Evolutionary conservation across 129 eudicot species (phyloP).

Genomic region (Arctium lappa): DNA sequence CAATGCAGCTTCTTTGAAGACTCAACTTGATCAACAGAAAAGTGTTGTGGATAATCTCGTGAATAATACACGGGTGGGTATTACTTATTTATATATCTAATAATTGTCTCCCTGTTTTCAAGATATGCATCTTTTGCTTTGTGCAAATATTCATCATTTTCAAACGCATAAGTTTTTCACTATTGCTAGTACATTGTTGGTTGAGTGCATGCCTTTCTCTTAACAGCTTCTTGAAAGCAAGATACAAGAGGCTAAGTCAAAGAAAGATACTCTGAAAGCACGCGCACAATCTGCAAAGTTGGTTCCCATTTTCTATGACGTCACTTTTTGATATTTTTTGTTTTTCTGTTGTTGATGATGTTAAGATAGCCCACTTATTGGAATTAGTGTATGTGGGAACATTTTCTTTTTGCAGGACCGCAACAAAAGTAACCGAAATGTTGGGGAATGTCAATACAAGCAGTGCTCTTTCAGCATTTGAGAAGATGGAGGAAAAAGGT

Average conservation of each 20-base stretch:
- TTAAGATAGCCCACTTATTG: conserved; percentile 3
- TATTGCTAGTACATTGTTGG: neutral
- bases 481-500: conserved; percentile 99
- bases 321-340: neutral
- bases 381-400: conserved; percentile 5
- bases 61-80: conserved; percentile 81
- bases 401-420: conserved; percentile 50
- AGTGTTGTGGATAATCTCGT: conserved; percentile 87
- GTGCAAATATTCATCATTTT: neutral
- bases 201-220: conserved; percentile 14
- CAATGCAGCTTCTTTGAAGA: conserved; percentile 73
- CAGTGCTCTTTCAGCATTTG: conserved; percentile 96
- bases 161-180: neutral
- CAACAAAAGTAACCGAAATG: conserved; percentile 90
- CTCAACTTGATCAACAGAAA: conserved; percentile 96
- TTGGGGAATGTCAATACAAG: conserved; percentile 94
- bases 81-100: neutral
- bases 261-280: conserved; percentile 96
- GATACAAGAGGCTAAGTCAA: conserved; percentile 97
- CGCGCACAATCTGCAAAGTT: conserved; percentile 99
- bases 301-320: conserved; percentile 23
- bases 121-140: neutral
- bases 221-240: conserved; percentile 89
- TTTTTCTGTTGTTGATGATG: neutral
- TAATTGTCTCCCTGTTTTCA: neutral